Percentiles rank a stretch among this genome's conserved stretches.
phyloP scores from a whole-genome alignment of 2,329 filamentous ascomycete species.

The Colletotrichum zoysiae region DNA sequence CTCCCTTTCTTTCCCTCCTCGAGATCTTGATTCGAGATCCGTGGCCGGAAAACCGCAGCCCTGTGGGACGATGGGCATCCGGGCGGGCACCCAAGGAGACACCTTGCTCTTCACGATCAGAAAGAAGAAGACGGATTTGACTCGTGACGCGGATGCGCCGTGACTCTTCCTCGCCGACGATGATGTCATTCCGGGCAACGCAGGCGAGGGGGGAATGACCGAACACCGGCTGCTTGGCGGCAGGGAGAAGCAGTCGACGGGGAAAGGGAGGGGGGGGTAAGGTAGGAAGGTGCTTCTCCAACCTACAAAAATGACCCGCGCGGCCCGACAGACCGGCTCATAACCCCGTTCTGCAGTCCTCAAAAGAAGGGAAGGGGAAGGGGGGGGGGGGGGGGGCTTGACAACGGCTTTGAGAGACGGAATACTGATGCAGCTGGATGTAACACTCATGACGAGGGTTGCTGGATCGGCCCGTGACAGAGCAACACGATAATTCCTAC shows the following conservation, averaged over 20 bases:
- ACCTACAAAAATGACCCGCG: background rate
- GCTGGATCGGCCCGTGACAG: background rate
- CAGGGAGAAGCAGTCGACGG: too few relatives aligned
- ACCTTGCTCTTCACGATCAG: background rate
- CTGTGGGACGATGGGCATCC: background rate
- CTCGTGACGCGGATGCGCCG: background rate
- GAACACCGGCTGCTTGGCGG: background rate
- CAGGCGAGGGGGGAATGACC: background rate
- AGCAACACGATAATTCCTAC: background rate
- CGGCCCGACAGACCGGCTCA: background rate
- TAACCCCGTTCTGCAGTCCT: background rate
- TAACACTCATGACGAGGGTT: background rate
- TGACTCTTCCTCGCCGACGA: background rate
- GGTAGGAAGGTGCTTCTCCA: background rate
- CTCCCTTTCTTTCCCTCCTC: background rate
- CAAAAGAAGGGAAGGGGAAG: background rate
- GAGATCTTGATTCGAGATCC: background rate
- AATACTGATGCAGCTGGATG: background rate
- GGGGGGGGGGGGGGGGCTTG: too few relatives aligned
- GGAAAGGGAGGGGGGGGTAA: too few relatives aligned
- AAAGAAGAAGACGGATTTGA: too few relatives aligned
- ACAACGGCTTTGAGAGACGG: background rate
- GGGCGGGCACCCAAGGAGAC: background rate
- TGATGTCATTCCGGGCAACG: background rate
- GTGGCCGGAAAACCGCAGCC: background rate